phyloP scores from a whole-genome alignment of 2,329 filamentous ascomycete species.

The Fusarium sarcochroum region DNA sequence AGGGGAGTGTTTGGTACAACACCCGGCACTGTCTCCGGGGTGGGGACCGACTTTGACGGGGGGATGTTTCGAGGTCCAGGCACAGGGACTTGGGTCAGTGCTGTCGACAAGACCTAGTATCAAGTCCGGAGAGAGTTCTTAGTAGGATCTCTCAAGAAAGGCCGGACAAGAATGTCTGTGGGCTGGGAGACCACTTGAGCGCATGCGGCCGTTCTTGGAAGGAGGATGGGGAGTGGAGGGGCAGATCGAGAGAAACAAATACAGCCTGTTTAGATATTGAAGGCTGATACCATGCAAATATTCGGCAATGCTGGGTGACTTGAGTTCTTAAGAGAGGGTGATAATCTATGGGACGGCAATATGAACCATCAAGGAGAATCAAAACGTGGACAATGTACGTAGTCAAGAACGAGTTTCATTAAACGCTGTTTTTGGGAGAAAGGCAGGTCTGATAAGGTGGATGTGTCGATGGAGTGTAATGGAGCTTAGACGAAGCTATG shows the following conservation, averaged over 20 bases:
- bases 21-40: constrained; percentile 64
- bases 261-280: constrained; percentile 45
- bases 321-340: constrained; percentile 39
- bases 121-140: constrained; percentile 51
- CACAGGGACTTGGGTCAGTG: constrained; percentile 54
- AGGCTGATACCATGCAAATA: constrained; percentile 44
- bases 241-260: constrained; percentile 46
- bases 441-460: constrained; percentile 44
- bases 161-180: constrained; percentile 46
- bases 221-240: constrained; percentile 56
- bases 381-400: constrained; percentile 26
- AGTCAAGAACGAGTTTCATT: constrained; percentile 40
- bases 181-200: constrained; percentile 52
- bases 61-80: constrained; percentile 56
- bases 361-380: constrained; percentile 13
- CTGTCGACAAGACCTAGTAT: constrained; percentile 47
- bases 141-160: constrained; percentile 44
- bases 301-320: constrained; percentile 40
- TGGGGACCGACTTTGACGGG: constrained; percentile 55
- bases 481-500: constrained; percentile 49
- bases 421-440: constrained; percentile 40
- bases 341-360: constrained; percentile 32
- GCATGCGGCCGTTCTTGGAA: constrained; percentile 65
- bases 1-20: constrained; percentile 64
- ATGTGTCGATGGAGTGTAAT: constrained; percentile 42